phyloP scores from a whole-genome alignment of 2,329 filamentous ascomycete species.

The Pseudocercospora macadamiae region DNA sequence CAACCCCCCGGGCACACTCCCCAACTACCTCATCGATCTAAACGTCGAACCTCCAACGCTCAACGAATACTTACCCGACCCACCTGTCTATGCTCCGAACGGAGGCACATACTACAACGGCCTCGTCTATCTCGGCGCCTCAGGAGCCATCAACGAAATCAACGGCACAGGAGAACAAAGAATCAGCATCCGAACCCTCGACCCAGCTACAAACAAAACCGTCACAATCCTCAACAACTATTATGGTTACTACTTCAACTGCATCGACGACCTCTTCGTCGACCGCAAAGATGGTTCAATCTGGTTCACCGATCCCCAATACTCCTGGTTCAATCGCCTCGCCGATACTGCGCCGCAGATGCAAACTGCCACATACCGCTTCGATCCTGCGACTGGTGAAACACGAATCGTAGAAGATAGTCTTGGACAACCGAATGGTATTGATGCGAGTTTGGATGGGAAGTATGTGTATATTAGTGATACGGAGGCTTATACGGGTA shows the following conservation, averaged over 20 bases:
- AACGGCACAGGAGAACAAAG: constrained; percentile 37
- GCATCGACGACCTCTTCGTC: constrained; percentile 48
- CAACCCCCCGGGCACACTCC: constrained; percentile 32
- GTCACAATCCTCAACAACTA: constrained; percentile 50
- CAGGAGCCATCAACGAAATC: constrained; percentile 22
- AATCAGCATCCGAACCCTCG: constrained; percentile 47
- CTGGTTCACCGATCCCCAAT: constrained; percentile 52
- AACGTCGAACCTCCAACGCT: constrained; percentile 46
- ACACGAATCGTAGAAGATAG: constrained; percentile 47
- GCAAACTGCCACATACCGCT: constrained; percentile 43
- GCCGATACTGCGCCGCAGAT: constrained; percentile 15
- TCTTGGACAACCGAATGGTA: constrained; percentile 49
- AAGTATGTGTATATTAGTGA: constrained; percentile 51
- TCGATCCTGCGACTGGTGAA: constrained; percentile 44
- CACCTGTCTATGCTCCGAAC: constrained; percentile 48
- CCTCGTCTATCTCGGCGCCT: constrained; percentile 40
- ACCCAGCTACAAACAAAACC: constrained; percentile 47
- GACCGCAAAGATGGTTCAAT: constrained; percentile 47
- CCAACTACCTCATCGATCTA: constrained; percentile 44
- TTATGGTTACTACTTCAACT: constrained; percentile 50
- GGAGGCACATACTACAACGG: constrained; percentile 46
- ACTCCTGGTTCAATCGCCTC: constrained; percentile 19
- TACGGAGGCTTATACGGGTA: constrained; percentile 33
- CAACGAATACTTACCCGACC: constrained; percentile 43
- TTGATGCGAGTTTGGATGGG: constrained; percentile 49